Evolutionary conservation across 495 filamentous ascomycete genomes (phyloP).

Genomic region (Clavariopsis aquatica): DNA sequence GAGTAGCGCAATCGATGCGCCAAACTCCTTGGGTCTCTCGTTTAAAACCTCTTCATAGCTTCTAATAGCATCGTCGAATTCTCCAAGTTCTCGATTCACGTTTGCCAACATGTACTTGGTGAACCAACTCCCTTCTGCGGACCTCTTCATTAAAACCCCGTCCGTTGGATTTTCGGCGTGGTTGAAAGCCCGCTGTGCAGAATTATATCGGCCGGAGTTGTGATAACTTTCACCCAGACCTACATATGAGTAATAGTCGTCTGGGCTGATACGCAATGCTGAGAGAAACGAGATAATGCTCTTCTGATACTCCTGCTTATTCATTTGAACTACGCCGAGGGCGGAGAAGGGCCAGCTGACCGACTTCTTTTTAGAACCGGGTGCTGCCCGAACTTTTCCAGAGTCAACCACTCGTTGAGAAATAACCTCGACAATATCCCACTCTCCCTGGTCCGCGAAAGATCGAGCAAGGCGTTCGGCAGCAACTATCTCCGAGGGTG

Average conservation of each 20-base stretch:
- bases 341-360: conserved; percentile 97
- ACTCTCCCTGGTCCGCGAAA: conserved; percentile 88
- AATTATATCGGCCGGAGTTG: conserved; percentile 86
- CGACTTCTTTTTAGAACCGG: conserved; percentile 87
- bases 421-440: conserved; percentile 93
- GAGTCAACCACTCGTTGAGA: conserved; percentile 91
- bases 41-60: conserved; percentile 72
- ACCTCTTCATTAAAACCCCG: conserved; percentile 48
- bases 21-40: conserved; percentile 70
- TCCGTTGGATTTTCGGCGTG: conserved; percentile 73
- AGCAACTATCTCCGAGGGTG: conserved; percentile 79
- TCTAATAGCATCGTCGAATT: conserved; percentile 77
- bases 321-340: conserved; percentile 92
- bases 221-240: conserved; percentile 95
- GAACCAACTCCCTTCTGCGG: conserved; percentile 74
- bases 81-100: conserved; percentile 84
- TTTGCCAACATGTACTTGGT: conserved; percentile 97
- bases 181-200: conserved; percentile 86
- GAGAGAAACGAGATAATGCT: conserved; percentile 89
- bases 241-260: conserved; percentile 93
- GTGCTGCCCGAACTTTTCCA: conserved; percentile 81
- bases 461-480: conserved; percentile 81
- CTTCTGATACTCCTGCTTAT: conserved; percentile 84
- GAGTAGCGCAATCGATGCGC: conserved; percentile 80
- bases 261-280: conserved; percentile 77